Conservation (phyloP, 1,284 basidiomycete genomes). For the Puccinia coronata region DNA sequence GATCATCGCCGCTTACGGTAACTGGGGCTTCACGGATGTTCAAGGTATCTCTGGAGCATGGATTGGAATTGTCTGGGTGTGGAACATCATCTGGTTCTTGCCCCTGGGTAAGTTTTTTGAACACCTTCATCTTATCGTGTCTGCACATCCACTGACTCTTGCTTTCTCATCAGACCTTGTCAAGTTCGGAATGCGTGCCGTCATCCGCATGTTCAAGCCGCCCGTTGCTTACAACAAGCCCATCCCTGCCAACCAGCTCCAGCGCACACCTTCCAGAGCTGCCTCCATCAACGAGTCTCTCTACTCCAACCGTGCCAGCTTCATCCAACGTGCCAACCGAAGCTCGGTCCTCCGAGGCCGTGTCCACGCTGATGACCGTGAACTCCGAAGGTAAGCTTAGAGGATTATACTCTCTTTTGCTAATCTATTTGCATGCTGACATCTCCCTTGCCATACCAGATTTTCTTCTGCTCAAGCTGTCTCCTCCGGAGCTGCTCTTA, state of each 20-base stretch:
- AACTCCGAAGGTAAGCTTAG: conserved; percentile 38
- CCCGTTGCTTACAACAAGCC: conserved; percentile 42
- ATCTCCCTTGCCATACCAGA: neutral
- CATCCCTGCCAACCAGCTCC: conserved; percentile 64
- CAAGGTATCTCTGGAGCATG: conserved; percentile 78
- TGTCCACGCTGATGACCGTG: conserved; percentile 28
- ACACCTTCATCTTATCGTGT: neutral
- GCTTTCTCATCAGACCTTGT: conserved; percentile 60
- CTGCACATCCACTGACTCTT: neutral
- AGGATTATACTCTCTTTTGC: neutral
- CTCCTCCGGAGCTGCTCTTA: conserved; percentile 42
- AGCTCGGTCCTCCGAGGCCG: conserved; percentile 76
- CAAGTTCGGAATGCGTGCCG: conserved; percentile 92
- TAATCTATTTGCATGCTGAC: neutral
- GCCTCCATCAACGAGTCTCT: conserved; percentile 89
- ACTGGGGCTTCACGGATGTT: conserved; percentile 73
- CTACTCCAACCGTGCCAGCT: conserved; percentile 87
- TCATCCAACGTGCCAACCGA: conserved; percentile 79
- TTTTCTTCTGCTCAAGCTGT: conserved; percentile 49
- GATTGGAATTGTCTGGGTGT: conserved; percentile 77
- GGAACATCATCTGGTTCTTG: conserved; percentile 50
- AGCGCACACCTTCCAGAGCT: conserved; percentile 78
- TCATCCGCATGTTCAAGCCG: conserved; percentile 75
- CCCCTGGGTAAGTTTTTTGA: conserved; percentile 29
- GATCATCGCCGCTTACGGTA: conserved; percentile 86